Conservation (phyloP, 2,329 filamentous ascomycete species). For the Aspergillus sp. region DNA sequence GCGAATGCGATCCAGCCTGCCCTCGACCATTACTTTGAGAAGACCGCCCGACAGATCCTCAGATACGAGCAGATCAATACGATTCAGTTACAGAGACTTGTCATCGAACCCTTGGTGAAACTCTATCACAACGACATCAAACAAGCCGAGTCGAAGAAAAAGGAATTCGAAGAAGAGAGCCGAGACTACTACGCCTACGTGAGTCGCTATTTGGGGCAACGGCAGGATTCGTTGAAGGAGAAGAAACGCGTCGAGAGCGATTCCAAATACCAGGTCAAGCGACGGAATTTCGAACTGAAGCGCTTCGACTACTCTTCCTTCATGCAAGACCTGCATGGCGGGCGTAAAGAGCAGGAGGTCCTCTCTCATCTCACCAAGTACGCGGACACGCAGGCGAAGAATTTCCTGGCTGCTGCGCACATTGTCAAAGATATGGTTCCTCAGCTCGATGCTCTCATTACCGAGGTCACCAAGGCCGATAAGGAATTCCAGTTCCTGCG, state of each 20-base stretch:
- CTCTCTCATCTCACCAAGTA: constrained; percentile 90
- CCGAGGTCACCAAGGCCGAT: constrained; percentile 85
- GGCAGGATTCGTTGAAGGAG: constrained; percentile 90
- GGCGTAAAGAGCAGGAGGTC: constrained; percentile 96
- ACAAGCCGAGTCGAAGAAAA: constrained; percentile 90
- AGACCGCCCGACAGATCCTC: constrained; percentile 85
- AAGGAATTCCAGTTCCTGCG: constrained; percentile 95
- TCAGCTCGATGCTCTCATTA: constrained; percentile 77
- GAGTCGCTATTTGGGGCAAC: constrained; percentile 87
- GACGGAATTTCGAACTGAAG: constrained; percentile 91
- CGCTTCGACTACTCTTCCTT: constrained; percentile 98
- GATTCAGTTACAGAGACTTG: constrained; percentile 74
- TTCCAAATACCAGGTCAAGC: constrained; percentile 89
- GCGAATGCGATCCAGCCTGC: constrained; percentile 95
- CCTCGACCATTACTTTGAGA: constrained; percentile 96
- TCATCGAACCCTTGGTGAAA: constrained; percentile 88
- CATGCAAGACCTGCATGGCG: constrained; percentile 97
- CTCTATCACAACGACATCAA: constrained; percentile 96
- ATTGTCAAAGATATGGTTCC: constrained; percentile 81
- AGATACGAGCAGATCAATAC: constrained; percentile 79
- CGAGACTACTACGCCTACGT: constrained; percentile 98
- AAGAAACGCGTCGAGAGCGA: constrained; percentile 95
- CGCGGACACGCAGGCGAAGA: constrained; percentile 79
- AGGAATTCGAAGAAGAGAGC: constrained; percentile 97
- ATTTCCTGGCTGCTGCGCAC: constrained; percentile 73